A percentile compares a stretch with the other conserved stretches of the same genome.
Conservation (phyloP, 2,329 filamentous ascomycete genomes). For the Fusarium siculi region DNA sequence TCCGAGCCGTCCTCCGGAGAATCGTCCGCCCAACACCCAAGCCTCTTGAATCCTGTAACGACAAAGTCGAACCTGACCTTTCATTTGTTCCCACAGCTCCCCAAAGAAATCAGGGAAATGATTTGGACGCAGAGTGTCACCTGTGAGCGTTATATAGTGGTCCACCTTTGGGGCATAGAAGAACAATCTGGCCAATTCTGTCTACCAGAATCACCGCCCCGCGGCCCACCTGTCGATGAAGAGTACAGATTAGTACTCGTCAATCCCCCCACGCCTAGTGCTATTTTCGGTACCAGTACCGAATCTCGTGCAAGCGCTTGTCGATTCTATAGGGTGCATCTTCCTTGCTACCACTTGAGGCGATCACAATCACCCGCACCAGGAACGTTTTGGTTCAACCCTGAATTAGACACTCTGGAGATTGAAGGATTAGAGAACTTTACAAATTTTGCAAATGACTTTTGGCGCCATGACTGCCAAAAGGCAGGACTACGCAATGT, state of each 20-base stretch:
- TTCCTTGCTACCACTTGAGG: not conserved
- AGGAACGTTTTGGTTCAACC: not conserved
- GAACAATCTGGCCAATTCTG: not conserved
- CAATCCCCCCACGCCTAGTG: not conserved
- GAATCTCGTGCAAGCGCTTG: not conserved
- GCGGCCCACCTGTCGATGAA: fast-evolving
- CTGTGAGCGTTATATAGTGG: not conserved
- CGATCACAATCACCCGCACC: not conserved
- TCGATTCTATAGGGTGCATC: not conserved
- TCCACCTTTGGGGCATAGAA: not conserved
- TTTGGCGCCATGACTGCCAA: not conserved
- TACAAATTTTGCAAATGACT: not conserved
- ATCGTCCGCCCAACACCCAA: too few species aligned
- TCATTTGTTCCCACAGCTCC: not conserved
- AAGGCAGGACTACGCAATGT: not conserved
- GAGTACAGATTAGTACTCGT: not conserved
- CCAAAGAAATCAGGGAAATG: not conserved
- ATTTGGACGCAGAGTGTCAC: not conserved
- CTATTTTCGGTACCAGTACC: not conserved
- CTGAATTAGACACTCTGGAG: not conserved
- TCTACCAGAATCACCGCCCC: fast-evolving
- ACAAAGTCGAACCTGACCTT: not conserved
- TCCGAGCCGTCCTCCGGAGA: too few species aligned
- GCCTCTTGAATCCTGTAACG: not conserved
- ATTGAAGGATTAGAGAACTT: not conserved